These are phyloP conservation scores for Protostelium mycophagum DNA, from an alignment of 78 protist species.

Conservation along the genomic window DNA sequence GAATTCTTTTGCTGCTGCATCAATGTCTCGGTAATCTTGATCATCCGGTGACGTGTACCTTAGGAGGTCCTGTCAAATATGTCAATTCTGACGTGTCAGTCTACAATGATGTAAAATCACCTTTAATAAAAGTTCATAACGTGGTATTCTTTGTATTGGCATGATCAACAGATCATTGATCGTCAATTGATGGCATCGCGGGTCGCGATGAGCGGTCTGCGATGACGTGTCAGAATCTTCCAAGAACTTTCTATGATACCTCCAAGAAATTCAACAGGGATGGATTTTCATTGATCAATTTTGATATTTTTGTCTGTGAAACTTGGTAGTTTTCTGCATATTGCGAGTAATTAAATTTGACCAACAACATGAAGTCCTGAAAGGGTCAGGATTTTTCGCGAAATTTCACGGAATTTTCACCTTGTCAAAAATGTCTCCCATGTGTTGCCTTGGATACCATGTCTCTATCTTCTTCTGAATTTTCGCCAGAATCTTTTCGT, in stretches of 20 bases:
- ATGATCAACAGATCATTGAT: conserved; percentile 34
- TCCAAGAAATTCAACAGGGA: background rate
- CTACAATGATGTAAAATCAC: background rate
- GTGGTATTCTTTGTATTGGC: conserved; percentile 65
- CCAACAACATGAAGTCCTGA: background rate
- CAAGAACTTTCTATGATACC: background rate
- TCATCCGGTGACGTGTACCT: background rate
- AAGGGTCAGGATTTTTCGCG: background rate
- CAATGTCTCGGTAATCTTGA: background rate
- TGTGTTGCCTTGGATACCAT: background rate
- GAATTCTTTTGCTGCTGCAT: background rate
- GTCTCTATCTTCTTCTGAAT: background rate
- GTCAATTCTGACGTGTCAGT: background rate
- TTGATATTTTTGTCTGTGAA: background rate
- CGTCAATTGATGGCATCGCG: background rate
- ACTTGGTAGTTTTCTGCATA: background rate
- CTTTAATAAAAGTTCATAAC: conserved; percentile 46
- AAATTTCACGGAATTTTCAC: background rate
- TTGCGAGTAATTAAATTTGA: background rate
- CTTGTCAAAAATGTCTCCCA: background rate
- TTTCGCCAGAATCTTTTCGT: background rate
- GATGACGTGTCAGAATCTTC: background rate
- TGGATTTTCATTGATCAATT: background rate
- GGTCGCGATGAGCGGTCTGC: background rate
- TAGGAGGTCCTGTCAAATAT: background rate